Evolutionary conservation across 345 rosid genomes (phyloP).

Genomic region (Toxicodendron radicans): DNA sequence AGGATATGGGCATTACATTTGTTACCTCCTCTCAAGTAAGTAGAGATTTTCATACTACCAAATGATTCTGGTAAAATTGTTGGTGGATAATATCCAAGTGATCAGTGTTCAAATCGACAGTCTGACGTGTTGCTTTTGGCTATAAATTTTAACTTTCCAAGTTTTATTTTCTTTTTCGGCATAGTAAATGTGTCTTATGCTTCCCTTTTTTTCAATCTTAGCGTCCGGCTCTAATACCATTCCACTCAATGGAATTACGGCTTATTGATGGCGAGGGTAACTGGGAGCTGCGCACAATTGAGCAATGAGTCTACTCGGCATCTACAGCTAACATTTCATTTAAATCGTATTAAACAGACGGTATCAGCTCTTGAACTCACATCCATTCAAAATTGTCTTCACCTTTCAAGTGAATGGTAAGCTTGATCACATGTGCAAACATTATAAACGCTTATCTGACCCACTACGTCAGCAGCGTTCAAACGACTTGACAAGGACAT

Average conservation of each 20-base stretch:
- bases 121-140: background rate
- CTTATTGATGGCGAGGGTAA: conserved; percentile 94
- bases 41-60: background rate
- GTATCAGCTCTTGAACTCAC: background rate
- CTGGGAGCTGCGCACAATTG: conserved; percentile 86
- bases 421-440: background rate
- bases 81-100: background rate
- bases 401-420: background rate
- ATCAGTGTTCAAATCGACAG: background rate
- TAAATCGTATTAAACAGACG: background rate
- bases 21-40: conserved; percentile 92
- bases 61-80: background rate
- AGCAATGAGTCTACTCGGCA: conserved; percentile 35
- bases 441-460: background rate
- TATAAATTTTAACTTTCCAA: background rate
- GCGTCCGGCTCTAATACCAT: conserved; percentile 96
- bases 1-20: conserved; percentile 80
- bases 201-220: conserved; percentile 23
- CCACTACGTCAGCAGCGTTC: background rate
- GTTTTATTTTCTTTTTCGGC: background rate
- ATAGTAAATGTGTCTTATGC: background rate
- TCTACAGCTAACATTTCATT: background rate
- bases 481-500: background rate
- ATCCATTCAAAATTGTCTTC: background rate
- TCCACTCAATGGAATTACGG: conserved; percentile 77